Base-by-base conservation (phyloP, 352 stramenopile genomes). In the Globisporangium nagaii region DNA sequence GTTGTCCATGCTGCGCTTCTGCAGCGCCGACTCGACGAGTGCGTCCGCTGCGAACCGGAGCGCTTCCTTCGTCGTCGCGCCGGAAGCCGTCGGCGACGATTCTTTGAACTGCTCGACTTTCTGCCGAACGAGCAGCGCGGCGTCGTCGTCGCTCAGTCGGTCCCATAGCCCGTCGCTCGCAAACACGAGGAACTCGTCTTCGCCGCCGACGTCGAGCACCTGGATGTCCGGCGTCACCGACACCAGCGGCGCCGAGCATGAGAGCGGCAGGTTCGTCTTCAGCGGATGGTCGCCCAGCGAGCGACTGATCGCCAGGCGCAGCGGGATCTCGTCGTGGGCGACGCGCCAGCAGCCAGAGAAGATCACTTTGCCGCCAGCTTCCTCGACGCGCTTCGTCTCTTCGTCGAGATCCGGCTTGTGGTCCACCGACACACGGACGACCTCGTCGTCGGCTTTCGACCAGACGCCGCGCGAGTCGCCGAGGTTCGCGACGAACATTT, bases 261-360 rank as follows among this genome's bases (percentile, higher is more conserved):
- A 84, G 4, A 66, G 40, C 12, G 78, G 76, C 7, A 88, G 57
- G 43, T 85, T 82, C 12, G 60, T 69, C 66, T 92, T 92, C 10
- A 92, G 68, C 31, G 76, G 82, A 49, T 92, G 82, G 37, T 92
- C 82, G n/a, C 82, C 82, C 2, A 92, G 56, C 34, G 82, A 88
- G 40, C 82, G 73, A 42, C 77, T 92, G 28, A 92, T 84, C 12
- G 82, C 82, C n/a, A 92, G 53, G 0, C 82, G 79, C 25, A 92
- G 50, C 5, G 77, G 71, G 13, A 88, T 73, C 43, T 83, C 68
- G 60, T 88, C 75, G 51, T 92, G 82, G 11, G 82, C 78, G n/a
- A 92, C 82, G 27, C 82, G 82, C 82, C 82, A 92, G 57, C 82
- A 92, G 24, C 82, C 82, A 6, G 82, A 92, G 51, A 78, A 90